Evolutionary conservation across 2,329 filamentous ascomycete genomes (phyloP).

Genomic region (Alternaria panax): DNA sequence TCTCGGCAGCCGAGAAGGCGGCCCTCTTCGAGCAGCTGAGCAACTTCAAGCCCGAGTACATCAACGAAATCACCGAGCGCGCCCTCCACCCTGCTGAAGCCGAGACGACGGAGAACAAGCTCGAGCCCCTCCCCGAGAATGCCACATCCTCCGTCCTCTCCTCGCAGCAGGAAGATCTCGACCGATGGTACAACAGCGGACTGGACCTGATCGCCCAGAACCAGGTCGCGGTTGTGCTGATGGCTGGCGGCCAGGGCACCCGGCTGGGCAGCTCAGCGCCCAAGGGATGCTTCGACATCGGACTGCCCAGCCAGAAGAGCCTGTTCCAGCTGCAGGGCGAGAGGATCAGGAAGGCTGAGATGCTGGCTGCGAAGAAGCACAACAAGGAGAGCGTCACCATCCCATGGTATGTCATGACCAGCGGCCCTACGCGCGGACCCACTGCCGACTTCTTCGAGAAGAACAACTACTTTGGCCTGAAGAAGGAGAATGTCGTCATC

Average conservation of each 20-base stretch:
- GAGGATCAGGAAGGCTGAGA: constrained; percentile 85
- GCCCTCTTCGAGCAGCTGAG: constrained; percentile 81
- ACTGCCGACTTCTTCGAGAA: constrained; percentile 94
- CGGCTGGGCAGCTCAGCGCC: constrained; percentile 91
- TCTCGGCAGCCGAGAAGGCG: constrained; percentile 76
- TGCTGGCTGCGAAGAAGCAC: constrained; percentile 76
- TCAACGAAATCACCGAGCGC: constrained; percentile 85
- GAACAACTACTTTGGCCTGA: constrained; percentile 88
- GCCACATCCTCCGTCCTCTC: constrained; percentile 92
- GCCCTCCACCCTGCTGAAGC: constrained; percentile 78
- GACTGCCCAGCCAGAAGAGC: constrained; percentile 88
- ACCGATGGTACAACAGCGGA: constrained; percentile 81
- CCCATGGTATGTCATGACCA: constrained; percentile 99
- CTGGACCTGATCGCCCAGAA: constrained; percentile 71
- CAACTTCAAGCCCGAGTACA: constrained; percentile 81
- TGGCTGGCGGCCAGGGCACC: constrained; percentile 97
- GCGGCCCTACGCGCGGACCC: constrained; percentile 86
- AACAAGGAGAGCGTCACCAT: constrained; percentile 68
- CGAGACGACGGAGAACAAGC: constrained; percentile 60
- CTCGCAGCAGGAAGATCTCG: constrained; percentile 77
- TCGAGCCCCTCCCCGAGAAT: constrained; percentile 88
- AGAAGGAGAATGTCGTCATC: constrained; percentile 83
- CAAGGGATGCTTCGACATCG: constrained; percentile 98
- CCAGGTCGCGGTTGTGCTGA: constrained; percentile 85
- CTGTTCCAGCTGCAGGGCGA: constrained; percentile 98